Evolutionary conservation across 2,329 filamentous ascomycete species (phyloP), one percentile per base, ranked within the genome.

Genomic region (Alternaria alternata): DNA sequence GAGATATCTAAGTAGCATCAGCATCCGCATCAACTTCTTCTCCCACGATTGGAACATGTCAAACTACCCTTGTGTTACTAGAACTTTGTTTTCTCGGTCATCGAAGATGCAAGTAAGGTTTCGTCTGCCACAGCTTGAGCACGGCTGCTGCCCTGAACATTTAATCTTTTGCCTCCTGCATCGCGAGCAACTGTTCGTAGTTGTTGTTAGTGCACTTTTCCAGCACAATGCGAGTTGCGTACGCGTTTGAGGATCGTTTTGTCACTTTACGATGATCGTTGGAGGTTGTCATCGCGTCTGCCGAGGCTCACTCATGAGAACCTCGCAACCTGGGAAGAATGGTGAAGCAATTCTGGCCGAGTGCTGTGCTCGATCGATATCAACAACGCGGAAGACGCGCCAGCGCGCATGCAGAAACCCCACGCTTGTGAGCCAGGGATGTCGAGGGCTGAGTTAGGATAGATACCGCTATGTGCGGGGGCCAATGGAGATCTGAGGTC

Each of bases 131-230:
- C 72, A 75, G 36, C 69, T 73, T 6, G 65, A 64, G 52, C 72
- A 75, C 12, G 72, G 72, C 32, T 73, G 71, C 51, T 73, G 69
- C 14, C 72, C 72, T 1, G 72, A 75, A 48, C 72, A 75, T 57
- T 75, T 75, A 55, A 74, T 75, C 53, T 75, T 75, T 42, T 74
- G 72, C 48, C 69, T 57, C 41, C 71, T 65, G 49, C 72, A 75
- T 63, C 72, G 66, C 30, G 68, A 69, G 59, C 72, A 75, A 26
- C 72, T 69, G 16, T 64, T 41, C 22, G 26, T 30, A 41, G 34
- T 36, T 46, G 39, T 62, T 26, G 55, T 41, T 41, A 32, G 28
- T 24, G 39, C 20, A 59, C 43, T 43, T 55, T 24, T 11, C 14
- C 12, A 24, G 34, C 34, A 16, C 22, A 24, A 26, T n/a, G 30